Evolutionary conservation across 2,329 filamentous ascomycete genomes (phyloP), one percentile per base, ranked within the genome.

Genomic region (Trichophyton benhamiae): DNA sequence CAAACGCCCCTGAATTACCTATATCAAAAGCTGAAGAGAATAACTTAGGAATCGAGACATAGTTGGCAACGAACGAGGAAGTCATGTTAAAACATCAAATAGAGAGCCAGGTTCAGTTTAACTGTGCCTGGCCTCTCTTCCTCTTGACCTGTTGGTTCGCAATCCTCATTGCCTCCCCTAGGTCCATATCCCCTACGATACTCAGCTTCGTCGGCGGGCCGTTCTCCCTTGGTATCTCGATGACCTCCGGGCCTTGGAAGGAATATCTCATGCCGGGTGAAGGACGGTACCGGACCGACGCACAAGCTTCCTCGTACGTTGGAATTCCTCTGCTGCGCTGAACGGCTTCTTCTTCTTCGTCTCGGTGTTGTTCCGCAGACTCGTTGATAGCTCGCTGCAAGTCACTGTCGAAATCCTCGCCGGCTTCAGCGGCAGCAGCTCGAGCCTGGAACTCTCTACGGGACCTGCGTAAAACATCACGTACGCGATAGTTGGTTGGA

Each of bases 141-240:
- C 25, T 42, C 3, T 27, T 27, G 27, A n/a, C 6, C 20, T 11
- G 7, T 25, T 53, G 41, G 62, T 66, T 66, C 44, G 65, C 65
- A 63, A 65, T 17, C 59, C 52, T 63, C 58, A 66, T 62, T 44
- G 65, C 64, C 57, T 65, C 62, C n/a, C 42, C 58, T 55, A 66
- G 46, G 64, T 66, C 65, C 65, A 66, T 66, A 59, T 65, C 64
- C 13, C 65, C 65, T 15, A 64, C 64, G 61, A 66, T 57, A 58
- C 59, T 58, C 36, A 62, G 20, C 59, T 57, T 62, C 22, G 60
- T 60, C 30, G 25, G 52, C 20, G 20, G 33, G 9, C 52, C 42
- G 8, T 52, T 58, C 17, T 36, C 58, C 4, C 36, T 49, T 33
- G 59, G 53, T 17, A 62, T 27, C 3, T 33, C 52, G 25, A 60